phyloP scores from a whole-genome alignment of 2,329 filamentous ascomycete genomes.

The Blastomyces emzantsi region DNA sequence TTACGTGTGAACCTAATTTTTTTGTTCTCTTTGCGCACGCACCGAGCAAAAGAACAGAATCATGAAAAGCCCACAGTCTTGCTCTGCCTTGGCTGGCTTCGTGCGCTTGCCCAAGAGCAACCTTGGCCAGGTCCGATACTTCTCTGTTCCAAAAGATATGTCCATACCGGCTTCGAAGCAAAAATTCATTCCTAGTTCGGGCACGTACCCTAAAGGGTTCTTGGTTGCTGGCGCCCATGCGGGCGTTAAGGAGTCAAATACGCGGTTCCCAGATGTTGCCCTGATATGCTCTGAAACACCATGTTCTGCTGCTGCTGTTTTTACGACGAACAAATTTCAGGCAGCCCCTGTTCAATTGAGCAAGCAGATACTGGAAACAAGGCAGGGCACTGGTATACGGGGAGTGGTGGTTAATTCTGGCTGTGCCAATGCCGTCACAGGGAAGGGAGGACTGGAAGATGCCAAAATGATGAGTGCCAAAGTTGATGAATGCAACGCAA shows the following conservation, averaged over 20 bases:
- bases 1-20: not conserved
- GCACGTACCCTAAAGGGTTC: conserved; percentile 87
- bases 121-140: conserved; percentile 31
- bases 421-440: conserved; percentile 95
- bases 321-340: conserved; percentile 98
- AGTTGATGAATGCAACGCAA: conserved; percentile 59
- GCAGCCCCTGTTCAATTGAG: conserved; percentile 89
- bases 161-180: conserved; percentile 68
- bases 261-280: conserved; percentile 80
- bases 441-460: conserved; percentile 80
- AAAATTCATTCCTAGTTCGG: conserved; percentile 78
- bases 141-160: conserved; percentile 39
- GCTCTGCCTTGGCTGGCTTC: not conserved
- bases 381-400: conserved; percentile 60
- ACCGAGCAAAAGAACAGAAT: not conserved
- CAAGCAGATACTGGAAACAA: conserved; percentile 58
- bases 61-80: not conserved
- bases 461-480: conserved; percentile 71
- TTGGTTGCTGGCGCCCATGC: conserved; percentile 77
- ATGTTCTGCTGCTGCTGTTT: conserved; percentile 81
- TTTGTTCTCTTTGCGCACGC: not conserved
- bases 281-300: conserved; percentile 78
- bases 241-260: conserved; percentile 89
- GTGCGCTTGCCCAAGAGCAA: conserved; percentile 5
- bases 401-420: conserved; percentile 90